Evolutionary conservation across 345 rosid species (phyloP).

Genomic region (Punica granatum): DNA sequence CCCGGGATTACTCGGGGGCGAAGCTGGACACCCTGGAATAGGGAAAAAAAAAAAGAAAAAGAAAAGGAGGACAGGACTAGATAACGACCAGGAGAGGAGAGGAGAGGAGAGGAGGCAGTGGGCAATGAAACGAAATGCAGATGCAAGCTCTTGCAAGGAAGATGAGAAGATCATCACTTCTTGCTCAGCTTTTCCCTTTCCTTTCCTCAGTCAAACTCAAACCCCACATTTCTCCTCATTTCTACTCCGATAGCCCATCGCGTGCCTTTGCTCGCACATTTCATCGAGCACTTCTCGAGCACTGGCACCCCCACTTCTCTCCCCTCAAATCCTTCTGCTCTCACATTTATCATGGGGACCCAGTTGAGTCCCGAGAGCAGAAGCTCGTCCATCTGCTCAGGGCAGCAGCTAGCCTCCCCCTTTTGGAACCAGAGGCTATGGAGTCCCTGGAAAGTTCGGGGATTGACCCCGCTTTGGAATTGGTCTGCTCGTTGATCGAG

Average conservation of each 20-base stretch:
- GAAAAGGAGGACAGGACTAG: too few species aligned
- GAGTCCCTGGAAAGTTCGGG: constrained; percentile 40
- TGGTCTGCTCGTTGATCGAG: constrained; percentile 58
- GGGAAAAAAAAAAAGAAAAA: too few species aligned
- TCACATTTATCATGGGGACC: constrained; percentile 14
- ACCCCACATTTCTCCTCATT: neutral
- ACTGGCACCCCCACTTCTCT: constrained; percentile 14
- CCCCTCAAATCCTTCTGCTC: constrained; percentile 27
- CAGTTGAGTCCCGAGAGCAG: constrained; percentile 16
- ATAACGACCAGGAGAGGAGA: too few species aligned
- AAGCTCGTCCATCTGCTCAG: constrained; percentile 27
- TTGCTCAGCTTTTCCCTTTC: neutral
- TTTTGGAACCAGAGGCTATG: constrained; percentile 49
- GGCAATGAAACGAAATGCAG: neutral
- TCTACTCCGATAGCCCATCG: neutral
- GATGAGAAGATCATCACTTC: neutral
- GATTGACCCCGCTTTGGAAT: constrained; percentile 24
- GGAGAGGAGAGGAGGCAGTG: too few species aligned
- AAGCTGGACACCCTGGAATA: too few species aligned
- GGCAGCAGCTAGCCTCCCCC: constrained; percentile 32
- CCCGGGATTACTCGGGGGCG: too few species aligned
- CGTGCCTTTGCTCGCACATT: constrained; percentile 31
- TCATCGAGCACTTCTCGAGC: constrained; percentile 35
- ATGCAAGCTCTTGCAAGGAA: constrained; percentile 5
- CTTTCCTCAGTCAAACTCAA: neutral